Percentiles rank a stretch among this genome's conserved stretches.
phyloP scores from a whole-genome alignment of 2,329 filamentous ascomycete species.

The Verticillium dahliae region DNA sequence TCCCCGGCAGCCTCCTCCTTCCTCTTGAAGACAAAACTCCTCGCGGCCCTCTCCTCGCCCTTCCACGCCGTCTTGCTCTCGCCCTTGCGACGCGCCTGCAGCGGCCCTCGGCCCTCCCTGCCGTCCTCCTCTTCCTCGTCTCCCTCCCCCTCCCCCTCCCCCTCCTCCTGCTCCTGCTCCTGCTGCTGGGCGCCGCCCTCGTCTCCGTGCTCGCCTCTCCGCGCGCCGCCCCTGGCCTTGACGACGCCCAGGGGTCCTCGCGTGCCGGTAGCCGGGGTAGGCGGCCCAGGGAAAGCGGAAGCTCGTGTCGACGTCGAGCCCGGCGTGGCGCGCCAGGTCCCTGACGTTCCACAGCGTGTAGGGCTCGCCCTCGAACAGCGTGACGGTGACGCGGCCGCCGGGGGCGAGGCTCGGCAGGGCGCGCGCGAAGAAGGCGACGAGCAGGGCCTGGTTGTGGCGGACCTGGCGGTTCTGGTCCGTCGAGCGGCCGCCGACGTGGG shows the following conservation, averaged over 20 bases:
- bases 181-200: too few relatives aligned
- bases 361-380: constrained; percentile 86
- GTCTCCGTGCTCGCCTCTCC: constrained; percentile 43
- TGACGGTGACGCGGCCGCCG: constrained; percentile 63
- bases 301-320: constrained; percentile 62
- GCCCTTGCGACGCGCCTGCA: not conserved
- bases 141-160: not conserved
- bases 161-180: not conserved
- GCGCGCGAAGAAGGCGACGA: constrained; percentile 61
- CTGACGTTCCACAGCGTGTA: constrained; percentile 95
- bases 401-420: constrained; percentile 44
- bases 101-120: not conserved
- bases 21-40: constrained; percentile 57
- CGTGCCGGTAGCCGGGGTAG: constrained; percentile 71
- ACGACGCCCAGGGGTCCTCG: constrained; percentile 60
- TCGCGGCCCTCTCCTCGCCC: constrained; percentile 36
- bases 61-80: constrained; percentile 23
- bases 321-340: constrained; percentile 75
- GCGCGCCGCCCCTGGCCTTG: constrained; percentile 22
- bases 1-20: constrained; percentile 40
- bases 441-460: constrained; percentile 77
- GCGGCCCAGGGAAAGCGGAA: constrained; percentile 60
- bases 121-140: not conserved
- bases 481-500: constrained; percentile 85
- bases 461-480: constrained; percentile 95